Conservation (phyloP, 139 green algal species). For the Micractinium sp. region DNA sequence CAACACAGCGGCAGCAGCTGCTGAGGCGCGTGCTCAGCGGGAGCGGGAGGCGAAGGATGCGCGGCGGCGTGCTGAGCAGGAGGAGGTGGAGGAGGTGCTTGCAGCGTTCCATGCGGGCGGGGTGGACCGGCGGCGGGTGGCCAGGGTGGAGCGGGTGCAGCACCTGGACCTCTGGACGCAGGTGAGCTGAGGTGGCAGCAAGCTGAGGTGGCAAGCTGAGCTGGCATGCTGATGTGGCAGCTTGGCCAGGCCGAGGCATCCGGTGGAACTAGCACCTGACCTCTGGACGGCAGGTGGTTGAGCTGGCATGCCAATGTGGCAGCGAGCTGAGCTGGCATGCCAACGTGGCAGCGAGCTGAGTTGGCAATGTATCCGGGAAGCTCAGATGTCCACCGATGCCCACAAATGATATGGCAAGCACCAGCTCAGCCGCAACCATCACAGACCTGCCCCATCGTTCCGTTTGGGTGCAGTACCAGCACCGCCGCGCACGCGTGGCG, state of each 20-base stretch:
- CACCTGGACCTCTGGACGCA: neutral
- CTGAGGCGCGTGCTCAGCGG: neutral
- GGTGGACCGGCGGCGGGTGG: neutral
- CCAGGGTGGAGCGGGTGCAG: neutral
- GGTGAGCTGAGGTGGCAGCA: no score
- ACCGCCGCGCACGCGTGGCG: neutral
- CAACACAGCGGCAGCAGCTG: neutral
- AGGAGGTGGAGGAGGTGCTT: neutral
- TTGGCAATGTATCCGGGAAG: no score
- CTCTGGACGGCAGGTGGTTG: no score
- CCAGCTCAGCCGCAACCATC: no score
- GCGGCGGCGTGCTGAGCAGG: neutral
- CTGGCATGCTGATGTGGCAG: neutral
- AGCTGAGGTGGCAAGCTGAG: neutral
- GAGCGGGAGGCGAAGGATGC: neutral
- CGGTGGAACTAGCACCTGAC: no score
- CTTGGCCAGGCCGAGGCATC: no score
- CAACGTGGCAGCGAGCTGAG: no score
- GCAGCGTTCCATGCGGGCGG: neutral
- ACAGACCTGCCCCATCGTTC: no score
- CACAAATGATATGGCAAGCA: no score
- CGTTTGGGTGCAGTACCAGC: neutral
- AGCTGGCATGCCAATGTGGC: no score
- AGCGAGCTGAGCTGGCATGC: neutral
- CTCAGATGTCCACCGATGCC: no score